Evolutionary conservation across 768 basidiomycete species (phyloP), one percentile per base, ranked within the genome.

Genomic region (Boletus speciosus): DNA sequence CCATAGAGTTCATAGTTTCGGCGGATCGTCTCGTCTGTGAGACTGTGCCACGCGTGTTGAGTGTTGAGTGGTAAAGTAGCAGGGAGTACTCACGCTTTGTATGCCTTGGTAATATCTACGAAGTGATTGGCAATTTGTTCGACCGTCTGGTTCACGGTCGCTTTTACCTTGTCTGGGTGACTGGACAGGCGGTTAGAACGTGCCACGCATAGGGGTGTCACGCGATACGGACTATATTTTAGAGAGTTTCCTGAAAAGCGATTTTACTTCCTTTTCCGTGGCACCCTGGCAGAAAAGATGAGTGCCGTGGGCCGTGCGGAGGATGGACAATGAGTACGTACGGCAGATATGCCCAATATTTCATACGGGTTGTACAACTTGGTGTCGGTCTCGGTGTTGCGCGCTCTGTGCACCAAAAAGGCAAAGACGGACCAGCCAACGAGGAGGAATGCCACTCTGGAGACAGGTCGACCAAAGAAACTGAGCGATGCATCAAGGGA

Each of bases 101-200:
- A 99, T 4, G 97, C 97, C 70, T 98, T 99, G 8, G 97, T 98
- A 37, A 99, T 77, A 21, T 91, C 82, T 21, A 98, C 91, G 70
- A 97, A 99, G 54, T 83, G 83, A 49, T 85, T 79, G 61, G 90
- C 89, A 32, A 93, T 93, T 6, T 83, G 81, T 66, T 98, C 96
- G 37, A 86, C 76, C 0, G 95, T 98, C 61, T 93, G 76, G 65
- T 97, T 93, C 3, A 77, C 81, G 0, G 84, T 80, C 10, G 89
- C 81, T 65, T 84, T 87, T 57, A 95, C 91, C 76, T 98, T 98
- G 78, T 99, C 97, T 0, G 97, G 97, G 69, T 98, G 97, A 70
- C 95, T 98, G 45, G 39, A 44, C 27, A 36, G 34, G 21, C 0
- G 6, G 44, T 68, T 47, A 58, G 37, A 5, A 40, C 6, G 34